Evolutionary conservation across 768 basidiomycete species (phyloP), one percentile per base, ranked within the genome.

Genomic region (Termitomyces sp.): DNA sequence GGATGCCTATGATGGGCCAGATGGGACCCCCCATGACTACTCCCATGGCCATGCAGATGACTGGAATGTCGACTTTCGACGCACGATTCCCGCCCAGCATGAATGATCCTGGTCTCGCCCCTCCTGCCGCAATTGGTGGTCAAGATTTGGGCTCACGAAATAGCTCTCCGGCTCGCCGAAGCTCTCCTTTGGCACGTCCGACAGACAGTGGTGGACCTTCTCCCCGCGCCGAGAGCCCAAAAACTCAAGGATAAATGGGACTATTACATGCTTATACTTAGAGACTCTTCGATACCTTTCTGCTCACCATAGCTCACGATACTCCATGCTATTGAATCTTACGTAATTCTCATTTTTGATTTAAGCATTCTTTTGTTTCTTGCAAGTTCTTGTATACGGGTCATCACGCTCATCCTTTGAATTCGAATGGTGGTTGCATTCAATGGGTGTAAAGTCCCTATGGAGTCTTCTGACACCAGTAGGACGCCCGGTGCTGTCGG

Each of bases 401-500:
- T 48, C n/a, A 11, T 53, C 12, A 50, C 27, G 16, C 17, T 21
- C 35, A 32, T 42, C 8, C 44, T 16, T 59, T 58, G 17, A 12
- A 49, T 27, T 42, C 51, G 40, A 37, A 55, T 61, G 54, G 54
- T 60, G 27, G 35, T 61, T 55, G 54, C 40, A 43, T 40, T 63
- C 44, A 21, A 95, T 98, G 96, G 96, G 96, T 84, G 95, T 98
- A 51, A 95, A 98, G 72, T 93, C 92, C 31, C 76, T 99, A 63
- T 99, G 96, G 96, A 89, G 81, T 60, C 84, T 99, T 12, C 75
- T 99, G 56, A 82, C 82, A 12, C 96, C 96, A n/a, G 93, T 96
- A 38, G 95, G 94, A 31, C 83, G 96, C 56, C 96, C 96, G 44
- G 89, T 98, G 63, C 82, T 92, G 95, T 96, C 77, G 16, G 55